These are phyloP conservation scores for Mitosporidium daphniae DNA, from an alignment of 371 early-diverging fungal genomes.

Conservation along the genomic window DNA sequence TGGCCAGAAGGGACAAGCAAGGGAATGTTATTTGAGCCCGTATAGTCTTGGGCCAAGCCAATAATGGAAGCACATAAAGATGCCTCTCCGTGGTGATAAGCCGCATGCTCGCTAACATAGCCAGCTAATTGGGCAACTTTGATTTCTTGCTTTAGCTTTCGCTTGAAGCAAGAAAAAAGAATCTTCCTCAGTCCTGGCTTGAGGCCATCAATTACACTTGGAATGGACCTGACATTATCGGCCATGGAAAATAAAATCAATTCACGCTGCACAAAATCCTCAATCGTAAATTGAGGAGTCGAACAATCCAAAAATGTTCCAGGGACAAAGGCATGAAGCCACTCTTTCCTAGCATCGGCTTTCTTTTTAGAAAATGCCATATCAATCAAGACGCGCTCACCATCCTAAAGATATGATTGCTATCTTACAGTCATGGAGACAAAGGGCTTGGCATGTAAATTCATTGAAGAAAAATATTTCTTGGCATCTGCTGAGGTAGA, in stretches of 20 bases:
- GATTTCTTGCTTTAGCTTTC: constrained; percentile 38
- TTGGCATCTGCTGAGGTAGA: constrained; percentile 59
- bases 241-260: constrained; percentile 87
- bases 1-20: constrained; percentile 65
- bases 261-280: constrained; percentile 88
- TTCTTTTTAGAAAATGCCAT: constrained; percentile 94
- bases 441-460: constrained; percentile 56
- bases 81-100: constrained; percentile 93
- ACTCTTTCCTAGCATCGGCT: constrained; percentile 74
- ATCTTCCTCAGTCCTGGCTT: constrained; percentile 98
- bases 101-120: constrained; percentile 59
- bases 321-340: constrained; percentile 49
- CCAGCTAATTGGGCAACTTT: constrained; percentile 86
- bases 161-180: constrained; percentile 59
- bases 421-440: constrained; percentile 10
- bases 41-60: constrained; percentile 81
- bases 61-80: constrained; percentile 64
- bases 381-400: constrained; percentile 47
- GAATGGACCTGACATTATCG: constrained; percentile 87
- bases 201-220: constrained; percentile 81
- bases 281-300: constrained; percentile 28
- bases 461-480: constrained; percentile 53
- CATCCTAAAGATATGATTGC: too few relatives aligned
- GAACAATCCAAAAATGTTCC: constrained; percentile 78
- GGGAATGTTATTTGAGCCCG: constrained; percentile 79